These are phyloP conservation scores for Fraxinus anomala DNA, from an alignment of 257 asterid genomes.

Conservation along the genomic window DNA sequence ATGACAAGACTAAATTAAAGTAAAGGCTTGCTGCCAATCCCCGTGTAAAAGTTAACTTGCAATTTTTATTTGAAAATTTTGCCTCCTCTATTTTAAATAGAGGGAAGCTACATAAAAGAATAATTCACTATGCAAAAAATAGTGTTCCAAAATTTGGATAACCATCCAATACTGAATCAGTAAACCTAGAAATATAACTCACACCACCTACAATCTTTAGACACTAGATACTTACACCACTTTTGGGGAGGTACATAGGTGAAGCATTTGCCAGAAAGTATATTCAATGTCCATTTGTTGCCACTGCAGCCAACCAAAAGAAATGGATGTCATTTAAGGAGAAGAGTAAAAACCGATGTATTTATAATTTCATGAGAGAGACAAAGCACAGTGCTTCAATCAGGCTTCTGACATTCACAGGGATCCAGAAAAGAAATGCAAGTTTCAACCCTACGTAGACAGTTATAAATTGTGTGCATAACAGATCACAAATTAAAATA, in stretches of 20 bases:
- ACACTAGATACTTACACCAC: slow-evolving; percentile 81
- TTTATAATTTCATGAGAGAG: slow-evolving; percentile 7
- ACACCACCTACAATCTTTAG: slow-evolving; percentile 12
- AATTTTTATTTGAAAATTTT: neutral
- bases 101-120: neutral
- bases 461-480: neutral
- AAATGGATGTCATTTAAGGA: slow-evolving; percentile 28
- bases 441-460: slow-evolving; percentile 15
- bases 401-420: slow-evolving; percentile 7
- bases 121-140: neutral
- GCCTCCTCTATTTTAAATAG: neutral
- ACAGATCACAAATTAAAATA: neutral
- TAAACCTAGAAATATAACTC: neutral
- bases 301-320: slow-evolving; percentile 62
- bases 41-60: neutral
- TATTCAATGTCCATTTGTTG: slow-evolving; percentile 98
- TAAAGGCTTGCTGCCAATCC: neutral
- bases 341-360: slow-evolving; percentile 14
- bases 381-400: slow-evolving; percentile 8
- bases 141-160: neutral
- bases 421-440: slow-evolving; percentile 7
- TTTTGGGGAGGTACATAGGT: slow-evolving; percentile 95
- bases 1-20: neutral
- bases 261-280: slow-evolving; percentile 99
- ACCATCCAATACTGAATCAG: neutral